Evolutionary conservation across 441 rosid species (phyloP), one percentile per base, ranked within the genome.

Genomic region (Viola pubescens): DNA sequence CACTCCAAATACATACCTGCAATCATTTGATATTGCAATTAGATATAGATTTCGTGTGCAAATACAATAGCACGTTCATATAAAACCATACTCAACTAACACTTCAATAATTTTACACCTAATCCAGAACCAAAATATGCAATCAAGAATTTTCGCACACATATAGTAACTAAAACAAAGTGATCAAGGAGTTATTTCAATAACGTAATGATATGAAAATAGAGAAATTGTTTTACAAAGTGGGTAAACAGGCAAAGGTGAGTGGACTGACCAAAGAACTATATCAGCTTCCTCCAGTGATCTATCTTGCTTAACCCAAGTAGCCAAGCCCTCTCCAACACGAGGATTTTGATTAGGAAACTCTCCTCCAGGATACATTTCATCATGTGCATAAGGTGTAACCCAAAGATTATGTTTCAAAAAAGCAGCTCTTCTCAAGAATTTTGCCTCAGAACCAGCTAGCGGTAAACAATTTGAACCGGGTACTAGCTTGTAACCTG

Each of bases 311-410:
- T 87, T 79, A 62, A 82, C 90, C 97, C 97, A 89, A 47, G 95
- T 81, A 57, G 91, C 77, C 56, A 89, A 72, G 60, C 97, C 97
- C 73, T 87, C 97, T 52, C 85, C 85, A 61, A 74, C 75, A 48
- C 89, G 90, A 14, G 97, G 97, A 76, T 87, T 89, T 66, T 89
- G 95, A 74, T 89, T 89, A 39, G 97, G 97, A 63, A 89, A 89
- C 58, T 87, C 97, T 61, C 97, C 97, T 59, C 97, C 97, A 4
- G 97, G 97, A 61, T 77, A 87, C 79, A 74, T 85, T 71, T 89
- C 95, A 10, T 74, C 79, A 7, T 64, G 76, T 19, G 85, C 71
- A 59, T 85, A 89, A 48, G 84, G 85, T 11, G 97, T 89, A 42
- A 89, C 92, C 95, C 97, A 89, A 5, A 89, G 87, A 57, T 89